These are phyloP conservation scores for Colletotrichum spinosum DNA, from an alignment of 2,329 filamentous ascomycete species.

Conservation along the genomic window DNA sequence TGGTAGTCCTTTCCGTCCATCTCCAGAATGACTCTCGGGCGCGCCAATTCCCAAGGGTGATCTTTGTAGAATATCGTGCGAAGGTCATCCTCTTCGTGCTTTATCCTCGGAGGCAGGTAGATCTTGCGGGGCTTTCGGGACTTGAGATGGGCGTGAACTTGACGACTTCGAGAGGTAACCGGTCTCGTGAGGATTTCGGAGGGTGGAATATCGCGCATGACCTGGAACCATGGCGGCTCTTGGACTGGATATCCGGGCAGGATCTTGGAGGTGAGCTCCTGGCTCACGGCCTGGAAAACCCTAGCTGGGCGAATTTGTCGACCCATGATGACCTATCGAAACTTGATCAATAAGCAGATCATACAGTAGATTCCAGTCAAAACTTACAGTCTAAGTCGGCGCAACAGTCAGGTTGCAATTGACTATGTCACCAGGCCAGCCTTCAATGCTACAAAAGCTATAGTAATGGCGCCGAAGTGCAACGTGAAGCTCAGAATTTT, in stretches of 20 bases:
- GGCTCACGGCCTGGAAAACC: constrained; percentile 59
- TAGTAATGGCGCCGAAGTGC: neutral
- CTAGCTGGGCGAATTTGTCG: constrained; percentile 59
- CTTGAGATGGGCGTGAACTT: constrained; percentile 56
- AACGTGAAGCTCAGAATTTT: constrained; percentile 35
- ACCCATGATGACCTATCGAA: constrained; percentile 48
- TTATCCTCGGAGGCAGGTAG: constrained; percentile 82
- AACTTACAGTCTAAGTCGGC: constrained; percentile 1
- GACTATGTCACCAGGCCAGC: neutral
- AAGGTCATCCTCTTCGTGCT: constrained; percentile 86
- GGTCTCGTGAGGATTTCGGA: constrained; percentile 68
- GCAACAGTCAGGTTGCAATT: neutral
- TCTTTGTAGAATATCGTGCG: constrained; percentile 88
- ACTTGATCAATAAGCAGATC: neutral
- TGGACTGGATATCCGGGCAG: constrained; percentile 48
- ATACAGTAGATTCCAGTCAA: neutral
- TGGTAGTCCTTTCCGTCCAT: constrained; percentile 84
- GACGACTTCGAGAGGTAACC: constrained; percentile 55
- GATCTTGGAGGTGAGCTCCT: constrained; percentile 56
- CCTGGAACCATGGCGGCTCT: constrained; percentile 62
- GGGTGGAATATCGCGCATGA: constrained; percentile 66
- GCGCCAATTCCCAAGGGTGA: constrained; percentile 96
- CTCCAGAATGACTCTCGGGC: constrained; percentile 87
- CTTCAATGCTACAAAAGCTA: neutral
- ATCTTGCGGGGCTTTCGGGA: constrained; percentile 76